Evolutionary conservation across 495 filamentous ascomycete species (phyloP).

Genomic region (Delitschia confertaspora): DNA sequence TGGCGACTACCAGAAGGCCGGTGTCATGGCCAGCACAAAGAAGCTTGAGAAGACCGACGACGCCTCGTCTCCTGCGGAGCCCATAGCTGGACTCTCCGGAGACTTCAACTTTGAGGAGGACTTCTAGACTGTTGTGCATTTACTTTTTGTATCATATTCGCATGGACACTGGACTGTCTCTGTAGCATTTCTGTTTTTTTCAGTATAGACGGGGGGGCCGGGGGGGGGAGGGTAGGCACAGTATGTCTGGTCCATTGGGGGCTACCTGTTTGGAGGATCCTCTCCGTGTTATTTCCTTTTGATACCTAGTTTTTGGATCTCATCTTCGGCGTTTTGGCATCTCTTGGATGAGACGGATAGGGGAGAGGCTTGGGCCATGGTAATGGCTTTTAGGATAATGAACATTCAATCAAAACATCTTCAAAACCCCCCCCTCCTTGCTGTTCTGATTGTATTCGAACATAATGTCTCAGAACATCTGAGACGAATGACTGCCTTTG

Average conservation of each 20-base stretch:
- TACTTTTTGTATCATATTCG: not conserved
- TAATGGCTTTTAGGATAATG: constrained; percentile 22
- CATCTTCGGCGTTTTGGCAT: too few relatives aligned
- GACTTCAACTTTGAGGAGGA: constrained; percentile 95
- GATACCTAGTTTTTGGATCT: too few relatives aligned
- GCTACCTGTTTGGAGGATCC: constrained; percentile 4
- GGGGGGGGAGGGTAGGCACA: constrained; percentile 22
- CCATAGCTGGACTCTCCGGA: constrained; percentile 55
- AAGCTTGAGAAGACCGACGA: constrained; percentile 53
- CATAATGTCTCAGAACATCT: too few relatives aligned
- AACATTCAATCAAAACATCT: constrained; percentile 3
- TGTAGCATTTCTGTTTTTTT: not conserved
- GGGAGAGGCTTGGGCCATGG: too few relatives aligned
- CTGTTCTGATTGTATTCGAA: too few relatives aligned
- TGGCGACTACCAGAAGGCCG: constrained; percentile 98
- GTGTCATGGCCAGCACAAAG: constrained; percentile 91
- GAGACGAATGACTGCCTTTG: too few relatives aligned
- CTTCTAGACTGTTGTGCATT: constrained; percentile 56
- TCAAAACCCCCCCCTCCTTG: too few relatives aligned
- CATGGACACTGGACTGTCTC: constrained; percentile 14
- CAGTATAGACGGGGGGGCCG: too few relatives aligned
- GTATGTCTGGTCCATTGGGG: constrained; percentile 2
- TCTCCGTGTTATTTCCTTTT: constrained; percentile 5
- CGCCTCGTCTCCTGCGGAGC: constrained; percentile 29
- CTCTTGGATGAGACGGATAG: too few relatives aligned